These are phyloP conservation scores for Fusarium sp. DNA, from an alignment of 2,329 filamentous ascomycete species.

Conservation along the genomic window DNA sequence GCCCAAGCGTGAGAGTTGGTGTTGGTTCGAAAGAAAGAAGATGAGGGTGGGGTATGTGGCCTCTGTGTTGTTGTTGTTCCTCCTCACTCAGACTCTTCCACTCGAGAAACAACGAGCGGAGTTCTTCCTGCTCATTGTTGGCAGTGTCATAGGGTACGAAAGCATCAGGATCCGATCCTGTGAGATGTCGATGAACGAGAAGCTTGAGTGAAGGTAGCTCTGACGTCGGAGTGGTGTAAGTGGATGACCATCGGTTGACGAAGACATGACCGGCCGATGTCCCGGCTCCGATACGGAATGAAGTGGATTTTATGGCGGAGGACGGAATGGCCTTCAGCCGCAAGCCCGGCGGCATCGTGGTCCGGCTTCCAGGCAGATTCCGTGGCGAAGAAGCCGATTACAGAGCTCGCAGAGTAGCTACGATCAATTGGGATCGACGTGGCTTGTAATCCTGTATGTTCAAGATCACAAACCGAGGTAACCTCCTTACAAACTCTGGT, in stretches of 20 bases:
- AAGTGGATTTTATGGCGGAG: constrained; percentile 25
- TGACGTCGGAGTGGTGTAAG: not conserved
- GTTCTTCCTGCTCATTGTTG: constrained; percentile 46
- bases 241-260: constrained; percentile 16
- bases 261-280: not conserved
- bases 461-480: constrained; percentile 15
- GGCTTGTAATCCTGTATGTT: not conserved
- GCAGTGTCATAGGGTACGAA: constrained; percentile 48
- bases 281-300: constrained; percentile 14
- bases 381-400: not conserved
- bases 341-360: constrained; percentile 15
- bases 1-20: constrained; percentile 90
- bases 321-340: constrained; percentile 10
- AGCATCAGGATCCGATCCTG: constrained; percentile 23
- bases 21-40: constrained; percentile 84
- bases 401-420: not conserved
- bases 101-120: constrained; percentile 48
- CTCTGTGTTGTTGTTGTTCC: constrained; percentile 15
- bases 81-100: constrained; percentile 46
- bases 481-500: not conserved
- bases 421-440: constrained; percentile 3
- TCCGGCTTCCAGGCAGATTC: not conserved
- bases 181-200: constrained; percentile 47
- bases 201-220: constrained; percentile 35
- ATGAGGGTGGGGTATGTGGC: constrained; percentile 67